These are phyloP conservation scores for Colletotrichum tanaceti DNA, from an alignment of 2,329 filamentous ascomycete genomes.

Conservation along the genomic window DNA sequence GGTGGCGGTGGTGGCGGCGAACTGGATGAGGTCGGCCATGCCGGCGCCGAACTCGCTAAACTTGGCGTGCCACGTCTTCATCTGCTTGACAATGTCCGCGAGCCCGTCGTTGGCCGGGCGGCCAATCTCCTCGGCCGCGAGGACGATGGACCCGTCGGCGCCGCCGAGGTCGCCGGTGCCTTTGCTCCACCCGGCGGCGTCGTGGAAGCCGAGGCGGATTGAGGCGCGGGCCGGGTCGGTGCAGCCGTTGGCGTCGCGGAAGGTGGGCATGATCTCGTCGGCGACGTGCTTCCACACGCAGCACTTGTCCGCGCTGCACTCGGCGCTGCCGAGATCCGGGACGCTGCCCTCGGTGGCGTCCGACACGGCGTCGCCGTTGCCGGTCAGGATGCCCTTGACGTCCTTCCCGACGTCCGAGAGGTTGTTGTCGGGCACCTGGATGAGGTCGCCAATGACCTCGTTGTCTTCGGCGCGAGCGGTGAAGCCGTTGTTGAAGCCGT, in stretches of 20 bases:
- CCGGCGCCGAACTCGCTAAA: conserved; percentile 56
- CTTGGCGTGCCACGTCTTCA: conserved; percentile 54
- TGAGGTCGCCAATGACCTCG: conserved; percentile 55
- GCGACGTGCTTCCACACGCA: conserved; percentile 59
- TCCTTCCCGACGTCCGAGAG: conserved; percentile 50
- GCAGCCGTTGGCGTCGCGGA: conserved; percentile 54
- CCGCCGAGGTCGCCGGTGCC: conserved; percentile 52
- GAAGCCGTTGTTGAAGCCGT: neutral
- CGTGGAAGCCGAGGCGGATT: conserved; percentile 61
- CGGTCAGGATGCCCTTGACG: conserved; percentile 54
- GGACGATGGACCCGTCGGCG: conserved; percentile 59
- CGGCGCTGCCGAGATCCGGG: conserved; percentile 41
- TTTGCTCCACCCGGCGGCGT: conserved; percentile 58
- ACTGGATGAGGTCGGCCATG: conserved; percentile 67
- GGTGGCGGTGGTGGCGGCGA: conserved; percentile 62
- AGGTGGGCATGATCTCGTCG: conserved; percentile 51
- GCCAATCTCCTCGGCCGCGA: conserved; percentile 51
- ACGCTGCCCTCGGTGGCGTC: conserved; percentile 40
- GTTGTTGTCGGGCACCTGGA: conserved; percentile 45
- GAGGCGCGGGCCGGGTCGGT: conserved; percentile 57
- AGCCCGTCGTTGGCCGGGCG: conserved; percentile 60
- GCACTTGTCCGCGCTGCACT: conserved; percentile 54
- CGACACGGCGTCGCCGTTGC: conserved; percentile 23
- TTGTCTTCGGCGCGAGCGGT: conserved; percentile 14
- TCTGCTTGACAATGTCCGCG: conserved; percentile 54